phyloP scores from a whole-genome alignment of 306 rosid species.

The Abrus pulchellus region DNA sequence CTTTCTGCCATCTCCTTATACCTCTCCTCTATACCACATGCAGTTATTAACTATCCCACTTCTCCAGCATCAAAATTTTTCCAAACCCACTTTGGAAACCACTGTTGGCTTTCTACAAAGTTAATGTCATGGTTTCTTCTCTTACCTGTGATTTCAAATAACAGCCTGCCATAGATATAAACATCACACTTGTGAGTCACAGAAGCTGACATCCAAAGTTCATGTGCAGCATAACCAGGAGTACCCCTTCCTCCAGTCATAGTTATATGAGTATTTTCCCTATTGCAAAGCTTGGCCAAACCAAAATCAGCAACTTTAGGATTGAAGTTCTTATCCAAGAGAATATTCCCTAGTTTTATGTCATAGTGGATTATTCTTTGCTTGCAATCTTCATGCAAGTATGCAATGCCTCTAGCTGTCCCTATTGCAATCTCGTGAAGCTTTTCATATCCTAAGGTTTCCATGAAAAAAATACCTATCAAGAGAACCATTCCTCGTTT shows the following conservation, averaged over 20 bases:
- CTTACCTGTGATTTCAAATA: conserved; percentile 48
- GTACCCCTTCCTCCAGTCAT: conserved; percentile 36
- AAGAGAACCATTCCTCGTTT: conserved; percentile 47
- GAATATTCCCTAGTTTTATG: conserved; percentile 58
- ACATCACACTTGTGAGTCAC: conserved; percentile 52
- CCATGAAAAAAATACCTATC: conserved; percentile 47
- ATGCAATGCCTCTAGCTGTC: conserved; percentile 55
- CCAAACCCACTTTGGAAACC: conserved; percentile 52
- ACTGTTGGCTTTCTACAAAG: background rate
- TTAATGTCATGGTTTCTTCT: conserved; percentile 40
- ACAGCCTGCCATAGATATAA: conserved; percentile 50
- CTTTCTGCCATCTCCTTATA: conserved; percentile 46
- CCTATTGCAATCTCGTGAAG: conserved; percentile 52
- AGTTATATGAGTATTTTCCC: conserved; percentile 40
- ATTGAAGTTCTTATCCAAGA: conserved; percentile 42
- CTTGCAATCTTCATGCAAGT: conserved; percentile 60
- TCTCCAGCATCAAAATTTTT: conserved; percentile 30
- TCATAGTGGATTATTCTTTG: conserved; percentile 60
- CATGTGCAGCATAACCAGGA: conserved; percentile 54
- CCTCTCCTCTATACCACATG: conserved; percentile 48
- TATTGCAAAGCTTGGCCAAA: conserved; percentile 47
- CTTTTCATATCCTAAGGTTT: conserved; percentile 38
- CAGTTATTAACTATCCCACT: conserved; percentile 5
- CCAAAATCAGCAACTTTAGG: conserved; percentile 59
- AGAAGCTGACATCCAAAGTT: conserved; percentile 48